Conservation (phyloP, 2,329 filamentous ascomycete genomes). For the Fusarium beomiforme region DNA sequence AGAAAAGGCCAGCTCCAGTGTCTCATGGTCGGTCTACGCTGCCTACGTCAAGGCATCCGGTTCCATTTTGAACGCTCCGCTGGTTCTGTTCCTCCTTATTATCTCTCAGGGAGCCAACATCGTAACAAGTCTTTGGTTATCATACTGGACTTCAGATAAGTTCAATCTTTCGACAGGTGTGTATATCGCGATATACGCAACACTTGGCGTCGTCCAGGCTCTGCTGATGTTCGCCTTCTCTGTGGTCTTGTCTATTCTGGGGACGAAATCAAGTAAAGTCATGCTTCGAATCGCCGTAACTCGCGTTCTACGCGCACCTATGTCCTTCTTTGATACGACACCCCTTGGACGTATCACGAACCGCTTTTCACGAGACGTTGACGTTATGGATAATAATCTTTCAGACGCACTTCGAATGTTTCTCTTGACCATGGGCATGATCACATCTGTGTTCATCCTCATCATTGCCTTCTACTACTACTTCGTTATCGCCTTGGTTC, state of each 20-base stretch:
- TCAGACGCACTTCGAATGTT: slow-evolving; percentile 94
- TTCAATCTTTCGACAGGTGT: slow-evolving; percentile 72
- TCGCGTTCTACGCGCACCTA: slow-evolving; percentile 76
- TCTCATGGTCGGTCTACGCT: slow-evolving; percentile 82
- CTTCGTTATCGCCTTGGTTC: slow-evolving; percentile 72
- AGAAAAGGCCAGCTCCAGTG: slow-evolving; percentile 77
- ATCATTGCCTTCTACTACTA: slow-evolving; percentile 97
- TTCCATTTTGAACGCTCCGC: slow-evolving; percentile 72
- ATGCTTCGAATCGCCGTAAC: slow-evolving; percentile 85
- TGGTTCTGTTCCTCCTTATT: slow-evolving; percentile 71
- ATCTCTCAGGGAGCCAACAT: slow-evolving; percentile 87
- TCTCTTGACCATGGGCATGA: slow-evolving; percentile 84
- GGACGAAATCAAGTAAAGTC: slow-evolving; percentile 82
- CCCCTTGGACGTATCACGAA: slow-evolving; percentile 95
- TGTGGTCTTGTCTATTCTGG: slow-evolving; percentile 78
- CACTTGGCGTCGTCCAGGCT: slow-evolving; percentile 76
- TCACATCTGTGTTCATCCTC: slow-evolving; percentile 83
- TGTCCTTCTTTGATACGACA: slow-evolving; percentile 97
- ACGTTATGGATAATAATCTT: slow-evolving; percentile 94
- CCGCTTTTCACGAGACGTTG: slow-evolving; percentile 93
- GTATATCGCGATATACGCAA: slow-evolving; percentile 80
- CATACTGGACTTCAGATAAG: slow-evolving; percentile 88
- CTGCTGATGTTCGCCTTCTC: slow-evolving; percentile 84
- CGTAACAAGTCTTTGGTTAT: slow-evolving; percentile 88
- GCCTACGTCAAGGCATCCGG: slow-evolving; percentile 83